Evolutionary conservation across 352 stramenopile genomes (phyloP), one percentile per base, ranked within the genome.

Genomic region (Phytophthora brassicae): DNA sequence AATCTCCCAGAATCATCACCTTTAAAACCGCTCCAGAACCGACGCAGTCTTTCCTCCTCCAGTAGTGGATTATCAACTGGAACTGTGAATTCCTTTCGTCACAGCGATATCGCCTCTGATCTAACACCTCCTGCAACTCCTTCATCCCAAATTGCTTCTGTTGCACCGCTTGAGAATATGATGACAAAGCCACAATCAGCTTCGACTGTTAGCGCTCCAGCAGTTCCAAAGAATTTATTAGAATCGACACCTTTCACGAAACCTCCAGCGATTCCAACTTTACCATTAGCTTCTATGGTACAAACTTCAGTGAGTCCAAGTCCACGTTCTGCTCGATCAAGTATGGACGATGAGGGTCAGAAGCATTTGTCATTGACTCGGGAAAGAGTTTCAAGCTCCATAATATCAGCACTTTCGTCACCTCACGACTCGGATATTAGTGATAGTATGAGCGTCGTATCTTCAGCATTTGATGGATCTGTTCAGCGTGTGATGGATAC

Each of bases 301-400:
- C 65, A 69, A 14, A 17, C 55, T 42, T 29, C 31, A 48, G 24
- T 31, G n/a, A 55, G 23, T 47, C 53, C 48, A 9, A 56, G 39
- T 14, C 50, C 59, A 5, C 64, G 51, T 44, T 64, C 59, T 49
- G 31, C 64, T 71, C 50, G 51, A 61, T 64, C 64, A n/a, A 68
- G 51, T 23, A 7, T 56, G 6, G 58, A 67, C 20, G 59, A 72
- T 3, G 59, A 65, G 45, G 39, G 44, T 23, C 51, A 62, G 13
- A 41, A 42, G 52, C 33, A 56, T 23, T 9, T 13, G 3, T 20
- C 47, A 12, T 20, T 63, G 4, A 24, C n/a, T 26, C 58, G 49
- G 8, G 58, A 66, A 29, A 38, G 9, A 31, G 45, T 23, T 23
- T 38, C 44, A 44, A 64, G 17, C 17, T 56, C 41, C 0, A 35